Conservation (phyloP, 2,329 filamentous ascomycete genomes). For the Aureobasidium sp. region DNA sequence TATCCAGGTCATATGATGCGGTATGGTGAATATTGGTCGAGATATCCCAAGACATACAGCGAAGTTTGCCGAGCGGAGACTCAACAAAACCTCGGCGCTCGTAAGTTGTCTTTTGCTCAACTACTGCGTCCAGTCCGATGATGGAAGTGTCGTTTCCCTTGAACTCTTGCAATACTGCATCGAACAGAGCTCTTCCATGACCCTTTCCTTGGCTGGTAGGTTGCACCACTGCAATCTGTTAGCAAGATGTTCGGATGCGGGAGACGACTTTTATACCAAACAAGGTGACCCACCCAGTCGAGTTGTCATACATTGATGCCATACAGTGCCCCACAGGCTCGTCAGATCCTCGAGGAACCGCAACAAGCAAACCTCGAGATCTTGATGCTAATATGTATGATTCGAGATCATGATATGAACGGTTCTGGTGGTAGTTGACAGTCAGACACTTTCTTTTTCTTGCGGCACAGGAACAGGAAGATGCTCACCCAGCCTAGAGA, state of each 20-base stretch:
- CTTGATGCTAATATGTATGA: constrained; percentile 28
- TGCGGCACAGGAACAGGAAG: background rate
- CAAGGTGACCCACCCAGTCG: constrained; percentile 34
- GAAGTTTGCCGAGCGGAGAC: constrained; percentile 18
- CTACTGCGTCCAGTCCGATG: constrained; percentile 33
- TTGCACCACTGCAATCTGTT: constrained; percentile 22
- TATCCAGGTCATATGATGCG: constrained; percentile 5
- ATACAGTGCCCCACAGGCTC: constrained; percentile 30
- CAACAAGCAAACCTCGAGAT: constrained; percentile 27
- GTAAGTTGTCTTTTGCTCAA: constrained; percentile 33
- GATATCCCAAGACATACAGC: constrained; percentile 23
- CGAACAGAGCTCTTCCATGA: constrained; percentile 28
- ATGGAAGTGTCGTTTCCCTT: constrained; percentile 19
- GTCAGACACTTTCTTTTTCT: background rate
- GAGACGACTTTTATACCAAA: constrained; percentile 21
- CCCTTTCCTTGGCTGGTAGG: constrained; percentile 27
- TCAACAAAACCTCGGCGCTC: constrained; percentile 29
- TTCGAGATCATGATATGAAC: constrained; percentile 26
- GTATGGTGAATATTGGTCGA: background rate
- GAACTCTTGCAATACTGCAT: constrained; percentile 25
- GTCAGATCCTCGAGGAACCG: constrained; percentile 22
- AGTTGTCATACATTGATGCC: constrained; percentile 29
- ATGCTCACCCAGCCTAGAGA: background rate
- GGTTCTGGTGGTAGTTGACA: constrained; percentile 24
- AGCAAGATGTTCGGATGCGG: background rate